Conservation (phyloP, 2,329 filamentous ascomycete genomes). For the Fusarium sulawesiense region DNA sequence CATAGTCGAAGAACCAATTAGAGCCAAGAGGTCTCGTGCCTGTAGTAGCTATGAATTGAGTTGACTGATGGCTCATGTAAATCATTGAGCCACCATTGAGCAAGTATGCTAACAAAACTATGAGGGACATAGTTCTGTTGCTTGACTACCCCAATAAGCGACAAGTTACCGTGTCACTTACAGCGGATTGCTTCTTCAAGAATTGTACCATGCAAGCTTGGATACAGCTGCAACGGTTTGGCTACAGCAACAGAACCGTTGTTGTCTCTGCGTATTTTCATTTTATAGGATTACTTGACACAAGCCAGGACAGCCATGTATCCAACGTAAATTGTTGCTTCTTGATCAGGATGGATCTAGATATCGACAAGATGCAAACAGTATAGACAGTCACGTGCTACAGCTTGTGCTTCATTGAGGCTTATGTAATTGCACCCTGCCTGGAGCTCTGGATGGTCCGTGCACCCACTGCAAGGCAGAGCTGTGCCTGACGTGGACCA, state of each 20-base stretch:
- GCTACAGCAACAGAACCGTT: neutral
- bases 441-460: constrained; percentile 44
- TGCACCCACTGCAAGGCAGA: constrained; percentile 52
- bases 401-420: neutral
- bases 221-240: neutral
- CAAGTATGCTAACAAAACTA: neutral
- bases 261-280: neutral
- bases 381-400: constrained; percentile 22
- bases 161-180: neutral
- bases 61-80: neutral
- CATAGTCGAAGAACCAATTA: constrained; percentile 7
- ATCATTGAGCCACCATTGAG: neutral
- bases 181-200: neutral
- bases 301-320: neutral
- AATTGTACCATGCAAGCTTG: neutral
- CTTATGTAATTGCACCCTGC: constrained; percentile 42
- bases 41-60: neutral
- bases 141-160: neutral
- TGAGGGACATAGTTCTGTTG: neutral
- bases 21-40: neutral
- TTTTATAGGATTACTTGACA: neutral
- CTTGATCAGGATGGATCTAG: neutral
- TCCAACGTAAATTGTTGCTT: neutral
- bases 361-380: neutral
- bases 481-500: constrained; percentile 61